Base-by-base conservation (phyloP, 148 eudicot species). In the Arbutus unedo region DNA sequence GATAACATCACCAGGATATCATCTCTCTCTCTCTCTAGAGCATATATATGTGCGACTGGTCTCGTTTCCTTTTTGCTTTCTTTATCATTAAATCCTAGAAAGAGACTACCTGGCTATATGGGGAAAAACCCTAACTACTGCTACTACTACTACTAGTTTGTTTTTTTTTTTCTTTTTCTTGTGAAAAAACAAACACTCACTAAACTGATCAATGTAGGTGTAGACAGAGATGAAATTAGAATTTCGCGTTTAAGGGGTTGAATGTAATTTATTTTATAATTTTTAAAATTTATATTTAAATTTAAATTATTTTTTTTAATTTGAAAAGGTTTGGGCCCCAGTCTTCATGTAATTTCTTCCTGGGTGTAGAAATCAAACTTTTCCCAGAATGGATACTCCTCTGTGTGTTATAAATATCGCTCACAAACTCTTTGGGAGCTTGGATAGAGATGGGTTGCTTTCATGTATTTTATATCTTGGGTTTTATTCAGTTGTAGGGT, bases 51-150 rank as follows among this genome's bases (percentile, higher is more conserved):
- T 38, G 76, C 53, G 56, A 68, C 55, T 54, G 54, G 81, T 71
- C 78, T 68, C 48, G 14, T 71, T 79, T 51, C 50, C 76, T 78
- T 77, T 81, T 81, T 84, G 53, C 83, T 83, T 80, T 78, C 68
- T 68, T 44, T 71, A 81, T 78, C 85, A 79, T 88, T 85, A 81
- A 78, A 55, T 74, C 84, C 80, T 14, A 74, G 88, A 85, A 84
- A 85, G 82, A 56, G 88, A 79, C 85, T 47, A 21, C 38, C 84
- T 81, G 21, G 49, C 86, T 83, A 83, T 81, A 81, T 77, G 50
- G 19, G 66, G 88, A 19, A 82, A 83, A 77, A 64, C 74, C 77
- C 83, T 76, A 85, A 72, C 84, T 81, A 80, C 82, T 64, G n/a
- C 71, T 66, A 66, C 81, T 59, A 59, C 70, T 73, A 31, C 71